Evolutionary conservation across 768 basidiomycete species (phyloP), one percentile per base, ranked within the genome.

Genomic region (Podaxis mareebaensis): DNA sequence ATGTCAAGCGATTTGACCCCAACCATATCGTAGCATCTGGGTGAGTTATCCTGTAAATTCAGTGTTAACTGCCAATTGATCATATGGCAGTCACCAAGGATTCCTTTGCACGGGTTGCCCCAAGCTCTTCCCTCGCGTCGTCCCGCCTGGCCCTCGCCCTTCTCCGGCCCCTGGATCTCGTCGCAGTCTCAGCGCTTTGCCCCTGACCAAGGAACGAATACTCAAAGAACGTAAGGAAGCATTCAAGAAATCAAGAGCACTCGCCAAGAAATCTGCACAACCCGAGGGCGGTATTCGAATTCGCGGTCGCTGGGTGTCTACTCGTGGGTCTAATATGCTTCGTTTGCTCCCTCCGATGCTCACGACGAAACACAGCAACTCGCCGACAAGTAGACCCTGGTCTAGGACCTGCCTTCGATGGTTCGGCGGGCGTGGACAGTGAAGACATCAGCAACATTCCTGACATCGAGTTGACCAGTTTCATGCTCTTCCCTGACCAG

Each of bases 401-500:
- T 48, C 65, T 81, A 38, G 85, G 86, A 28, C 68, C 88, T 24
- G 76, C 77, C 28, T 86, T 83, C 63, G 84, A 90, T 69, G 89
- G 89, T 0, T 79, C 85, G n/a, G 76, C 77, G 38, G 88, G 88
- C 38, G 85, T 90, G 20, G 89, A 91, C 70, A 84, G 82, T 60
- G 83, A 87, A 67, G 89, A 90, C 64, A 86, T 90, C 56, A 64
- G 79, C 60, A 83, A 73, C 65, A 85, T 86, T 61, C 84, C 84
- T 0, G 44, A 81, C 11, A 83, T 90, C 64, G 82, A 80, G 5
- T 88, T 87, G 66, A 75, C 79, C 36, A 78, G 84, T 17, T 88
- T 88, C 79, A 86, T 84, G 62, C 66, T 89, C 26, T 89, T 90
- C 80, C 88, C 89, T 20, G 87, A 91, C 68, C 89, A 90, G 70